Conservation (phyloP, 441 rosid genomes). For the Pelargonium citronellum region DNA sequence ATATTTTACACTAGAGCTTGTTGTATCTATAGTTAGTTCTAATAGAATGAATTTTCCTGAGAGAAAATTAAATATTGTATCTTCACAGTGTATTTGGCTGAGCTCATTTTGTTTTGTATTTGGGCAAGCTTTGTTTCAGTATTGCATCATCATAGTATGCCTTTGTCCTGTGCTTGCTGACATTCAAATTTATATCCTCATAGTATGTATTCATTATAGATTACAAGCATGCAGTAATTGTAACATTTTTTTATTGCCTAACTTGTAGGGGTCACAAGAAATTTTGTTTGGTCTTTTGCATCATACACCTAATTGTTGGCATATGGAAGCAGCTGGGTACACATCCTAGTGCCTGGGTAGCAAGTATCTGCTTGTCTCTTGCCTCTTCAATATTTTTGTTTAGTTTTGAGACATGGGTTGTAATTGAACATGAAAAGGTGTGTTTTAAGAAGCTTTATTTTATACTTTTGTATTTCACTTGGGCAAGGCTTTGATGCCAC, state of each 20-base stretch:
- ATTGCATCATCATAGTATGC: background rate
- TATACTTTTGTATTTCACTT: background rate
- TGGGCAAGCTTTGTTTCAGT: background rate
- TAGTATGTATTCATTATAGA: slow-evolving; percentile 5
- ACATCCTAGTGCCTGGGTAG: slow-evolving; percentile 54
- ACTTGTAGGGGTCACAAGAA: slow-evolving; percentile 72
- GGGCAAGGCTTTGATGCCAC: background rate
- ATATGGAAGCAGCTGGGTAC: slow-evolving; percentile 56
- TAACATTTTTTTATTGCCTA: slow-evolving; percentile 9
- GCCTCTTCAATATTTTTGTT: slow-evolving; percentile 58
- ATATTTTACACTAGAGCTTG: background rate
- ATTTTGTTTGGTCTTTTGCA: slow-evolving; percentile 56
- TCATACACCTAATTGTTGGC: slow-evolving; percentile 62
- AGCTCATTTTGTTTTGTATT: background rate
- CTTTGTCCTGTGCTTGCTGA: background rate
- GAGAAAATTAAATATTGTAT: background rate
- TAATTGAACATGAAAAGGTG: slow-evolving; percentile 80
- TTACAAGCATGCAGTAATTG: background rate
- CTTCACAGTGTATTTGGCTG: background rate
- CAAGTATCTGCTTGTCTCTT: slow-evolving; percentile 58
- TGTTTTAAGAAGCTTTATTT: slow-evolving; percentile 14
- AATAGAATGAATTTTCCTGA: background rate
- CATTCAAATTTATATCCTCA: background rate
- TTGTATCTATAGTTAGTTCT: background rate
- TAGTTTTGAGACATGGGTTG: slow-evolving; percentile 85